Base-by-base conservation (phyloP, 176 grass and related monocot genomes). In the Triticum dicoccoides region DNA sequence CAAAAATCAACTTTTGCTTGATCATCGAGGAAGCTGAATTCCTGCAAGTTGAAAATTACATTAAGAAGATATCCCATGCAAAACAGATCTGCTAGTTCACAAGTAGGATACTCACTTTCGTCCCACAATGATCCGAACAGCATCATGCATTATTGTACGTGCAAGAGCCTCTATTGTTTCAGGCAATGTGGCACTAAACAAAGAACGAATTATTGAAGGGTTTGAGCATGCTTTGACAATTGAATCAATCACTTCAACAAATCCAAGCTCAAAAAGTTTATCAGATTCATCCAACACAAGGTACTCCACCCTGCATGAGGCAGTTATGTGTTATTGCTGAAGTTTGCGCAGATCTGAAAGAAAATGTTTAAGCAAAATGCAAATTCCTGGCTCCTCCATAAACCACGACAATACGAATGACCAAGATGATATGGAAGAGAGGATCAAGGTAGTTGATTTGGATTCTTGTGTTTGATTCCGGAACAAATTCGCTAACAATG, bases 231-330 rank as follows among this genome's bases (percentile, higher is more conserved):
- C 89, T 89, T 92, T 88, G 8, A 98, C 91, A 62, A 95, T 41
- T 75, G 89, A 95, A 88, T 95, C 93, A 38, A 95, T 92, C 74
- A 95, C 91, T 87, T 95, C 93, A 23, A 98, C 89, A 61, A 98
- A 98, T 56, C 96, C 93, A 69, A 98, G 93, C 86, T 95, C 96
- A 84, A 98, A 98, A 84, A 95, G 92, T 63, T 98, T 98, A 89
- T 98, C 91, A 79, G 96, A 95, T 83, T 98, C 96, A 88, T 98
- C 96, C 86, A 98, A 83, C 65, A 98, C 96, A 67, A 98, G 85
- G 87, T 98, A 94, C 65, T 98, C 90, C 76, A 98, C 97, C 76
- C 97, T 94, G 92, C 82, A 94, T 69, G 82, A 88, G 25, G 38
- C 49, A 87, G 58, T 17, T 25, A 8, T 70, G 5, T 69, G 79